Base-by-base conservation (phyloP, 1,284 basidiomycete genomes). In the Serendipita sp. region DNA sequence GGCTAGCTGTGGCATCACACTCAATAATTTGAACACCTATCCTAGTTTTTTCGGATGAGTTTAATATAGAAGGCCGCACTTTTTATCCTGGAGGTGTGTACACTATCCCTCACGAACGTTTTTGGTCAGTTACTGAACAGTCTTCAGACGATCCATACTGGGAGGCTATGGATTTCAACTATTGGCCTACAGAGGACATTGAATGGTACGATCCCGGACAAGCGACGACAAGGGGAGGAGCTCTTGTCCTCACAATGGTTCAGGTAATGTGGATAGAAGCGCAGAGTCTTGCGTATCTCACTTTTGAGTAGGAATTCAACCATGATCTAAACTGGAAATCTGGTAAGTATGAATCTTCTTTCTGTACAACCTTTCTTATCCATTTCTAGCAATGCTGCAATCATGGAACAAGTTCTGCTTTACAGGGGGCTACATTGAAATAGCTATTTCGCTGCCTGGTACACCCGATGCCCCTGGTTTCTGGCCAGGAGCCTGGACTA, bases 381-480 rank as follows among this genome's bases (percentile, higher is more conserved):
- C 45, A 22, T 49, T 17, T 17, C 6, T 49, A 82, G 85, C 84
- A 35, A 89, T 90, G 88, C 65, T 91, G 32, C 79, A 81, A 64
- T 77, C 82, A 3, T 95, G 93, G 93, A 95, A 94, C 74, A 90
- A 93, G 72, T 75, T 97, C 65, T 96, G 94, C 75, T 97, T 95
- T 73, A 95, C 87, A 2, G 91, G 90, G 0, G 94, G 93, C 1
- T 93, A 93, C 71, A 78, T 97, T 63, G 91, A 94, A 71, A 82
- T 86, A 15, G 79, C 80, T 13, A 72, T 94, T 22, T 90, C 86
- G 69, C 74, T 96, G 66, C 93, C 93, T n/a, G 93, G 93, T 1
- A 75, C 74, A 17, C 77, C 79, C 2, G 70, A 75, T 50, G 78
- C 83, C 2, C 81, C 86, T n/a, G 93, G 93, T 10, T 78, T 82